Evolutionary conservation across 2,329 filamentous ascomycete genomes (phyloP), one percentile per base, ranked within the genome.

Genomic region (Rhexocercosporidium sp.): DNA sequence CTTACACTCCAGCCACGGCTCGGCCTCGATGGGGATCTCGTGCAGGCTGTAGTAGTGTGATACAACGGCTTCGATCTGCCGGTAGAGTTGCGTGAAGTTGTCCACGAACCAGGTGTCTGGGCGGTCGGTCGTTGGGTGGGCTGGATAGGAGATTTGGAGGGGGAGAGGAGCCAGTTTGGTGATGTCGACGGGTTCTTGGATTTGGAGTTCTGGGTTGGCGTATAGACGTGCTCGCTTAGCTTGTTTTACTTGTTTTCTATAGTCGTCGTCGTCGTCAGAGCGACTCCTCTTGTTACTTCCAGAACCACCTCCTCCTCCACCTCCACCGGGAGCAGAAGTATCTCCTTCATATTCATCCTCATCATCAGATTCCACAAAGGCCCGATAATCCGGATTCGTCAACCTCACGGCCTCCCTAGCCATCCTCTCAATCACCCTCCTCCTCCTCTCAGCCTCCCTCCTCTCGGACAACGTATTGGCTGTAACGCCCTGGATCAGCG

Each of bases 31-130:
- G 1, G 62, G 59, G 3, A 71, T 49, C 27, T 71, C 60, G 41
- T 69, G 68, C 2, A 70, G 49, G 1, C 34, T 53, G 41, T 72
- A 75, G 62, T 69, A 72, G 3, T 62, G 51, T 7, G 47, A 18
- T 11, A 59, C 61, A 44, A 72, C 68, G 6, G 7, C 22, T 9
- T 66, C 29, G 16, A 67, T 57, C 14, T 66, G 51, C 3, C 51
- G 46, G 41, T 63, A 71, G 14, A 72, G 59, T 14, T 41, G 46
- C 3, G 51, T 60, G 68, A 75, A 73, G 22, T 64, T 41, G 9
- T 65, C 44, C 9, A 62, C 60, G 57, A 67, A 76, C 69, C 70
- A 75, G 18, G 62, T 44, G 39, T 75, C 71, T 14, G 54, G 34
- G 3, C 66, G 67, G 54, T 75, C 74, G n/a, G 61, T 27, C 0